phyloP scores from a whole-genome alignment of 2,329 filamentous ascomycete genomes.

The Colletotrichum agaves region DNA sequence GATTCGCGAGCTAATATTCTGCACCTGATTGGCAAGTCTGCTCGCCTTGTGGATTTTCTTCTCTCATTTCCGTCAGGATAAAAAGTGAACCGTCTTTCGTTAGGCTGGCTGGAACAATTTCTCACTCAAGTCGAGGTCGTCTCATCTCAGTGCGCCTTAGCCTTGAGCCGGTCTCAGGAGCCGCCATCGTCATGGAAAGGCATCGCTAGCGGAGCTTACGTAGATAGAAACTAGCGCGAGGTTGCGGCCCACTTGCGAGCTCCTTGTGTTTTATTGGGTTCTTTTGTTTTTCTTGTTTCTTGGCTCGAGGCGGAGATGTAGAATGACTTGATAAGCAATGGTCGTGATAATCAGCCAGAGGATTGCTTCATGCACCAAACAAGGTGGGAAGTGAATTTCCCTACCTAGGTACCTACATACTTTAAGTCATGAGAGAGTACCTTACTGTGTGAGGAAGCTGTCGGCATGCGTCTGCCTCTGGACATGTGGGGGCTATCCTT shows the following conservation, averaged over 20 bases:
- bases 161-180: background rate
- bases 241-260: slow-evolving; percentile 3
- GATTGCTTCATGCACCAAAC: background rate
- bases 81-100: background rate
- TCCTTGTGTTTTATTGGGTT: background rate
- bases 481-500: background rate
- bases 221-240: background rate
- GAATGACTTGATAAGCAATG: background rate
- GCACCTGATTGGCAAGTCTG: too few relatives aligned
- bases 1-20: too few relatives aligned
- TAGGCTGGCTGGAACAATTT: background rate
- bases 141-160: background rate
- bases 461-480: background rate
- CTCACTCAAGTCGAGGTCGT: background rate
- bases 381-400: too few relatives aligned
- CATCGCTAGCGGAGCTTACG: background rate
- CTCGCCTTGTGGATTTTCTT: too few relatives aligned
- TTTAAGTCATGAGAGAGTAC: too few relatives aligned
- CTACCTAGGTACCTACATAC: too few relatives aligned
- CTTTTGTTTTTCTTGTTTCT: background rate
- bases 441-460: background rate
- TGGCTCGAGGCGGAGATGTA: background rate
- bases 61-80: too few relatives aligned
- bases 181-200: slow-evolving; percentile 5
- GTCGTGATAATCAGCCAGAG: background rate